These are phyloP conservation scores for Diaporthe citriasiana DNA, from an alignment of 2,329 filamentous ascomycete genomes.

Conservation along the genomic window DNA sequence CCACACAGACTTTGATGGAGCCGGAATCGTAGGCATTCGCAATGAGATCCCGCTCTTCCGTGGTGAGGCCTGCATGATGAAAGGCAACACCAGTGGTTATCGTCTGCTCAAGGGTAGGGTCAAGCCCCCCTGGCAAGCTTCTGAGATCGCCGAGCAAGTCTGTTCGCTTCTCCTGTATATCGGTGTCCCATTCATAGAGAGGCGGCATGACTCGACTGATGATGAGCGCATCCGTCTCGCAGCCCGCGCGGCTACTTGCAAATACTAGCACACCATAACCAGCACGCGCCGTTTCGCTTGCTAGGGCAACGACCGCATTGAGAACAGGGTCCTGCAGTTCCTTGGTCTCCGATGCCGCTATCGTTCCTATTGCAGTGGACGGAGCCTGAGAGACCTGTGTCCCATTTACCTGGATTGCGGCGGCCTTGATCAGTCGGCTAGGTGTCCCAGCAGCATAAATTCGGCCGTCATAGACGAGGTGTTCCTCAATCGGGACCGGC, in stretches of 20 bases:
- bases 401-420: constrained; percentile 62
- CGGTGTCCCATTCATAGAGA: constrained; percentile 59
- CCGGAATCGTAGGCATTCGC: constrained; percentile 79
- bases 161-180: constrained; percentile 69
- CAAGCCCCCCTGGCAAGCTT: constrained; percentile 75
- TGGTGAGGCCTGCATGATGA: constrained; percentile 80
- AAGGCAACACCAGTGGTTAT: constrained; percentile 79
- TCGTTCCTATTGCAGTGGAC: constrained; percentile 59
- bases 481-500: constrained; percentile 82
- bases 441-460: constrained; percentile 75
- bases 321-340: constrained; percentile 75
- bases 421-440: constrained; percentile 70
- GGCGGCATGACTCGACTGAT: constrained; percentile 77
- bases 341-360: constrained; percentile 70
- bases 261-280: constrained; percentile 82
- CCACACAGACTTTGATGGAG: constrained; percentile 77
- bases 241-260: constrained; percentile 76
- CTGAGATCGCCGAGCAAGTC: constrained; percentile 77
- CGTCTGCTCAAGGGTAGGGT: constrained; percentile 74
- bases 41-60: constrained; percentile 81
- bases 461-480: constrained; percentile 78
- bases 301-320: constrained; percentile 79
- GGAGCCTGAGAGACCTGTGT: constrained; percentile 49
- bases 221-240: constrained; percentile 76
- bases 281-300: constrained; percentile 76